Conservation (phyloP, 108 stramenopile species). For the Skeletonema menzelii region DNA sequence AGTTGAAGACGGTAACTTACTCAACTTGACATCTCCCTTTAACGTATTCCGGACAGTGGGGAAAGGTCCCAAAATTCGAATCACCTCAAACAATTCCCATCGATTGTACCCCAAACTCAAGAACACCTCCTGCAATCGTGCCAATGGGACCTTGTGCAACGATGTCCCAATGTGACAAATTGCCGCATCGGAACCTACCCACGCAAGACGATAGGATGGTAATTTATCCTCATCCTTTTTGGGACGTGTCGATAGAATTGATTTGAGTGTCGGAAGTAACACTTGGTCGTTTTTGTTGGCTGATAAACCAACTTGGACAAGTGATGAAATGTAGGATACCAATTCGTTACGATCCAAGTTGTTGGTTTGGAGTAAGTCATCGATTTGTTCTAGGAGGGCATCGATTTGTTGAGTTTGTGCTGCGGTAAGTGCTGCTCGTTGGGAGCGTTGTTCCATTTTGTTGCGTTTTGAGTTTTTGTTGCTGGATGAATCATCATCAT, state of each 20-base stretch:
- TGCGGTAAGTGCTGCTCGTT: background rate
- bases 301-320: slow-evolving; percentile 2
- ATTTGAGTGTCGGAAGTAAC: slow-evolving; percentile 16
- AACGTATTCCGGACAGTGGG: slow-evolving; percentile 85
- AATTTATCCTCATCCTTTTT: slow-evolving; percentile 3
- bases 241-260: slow-evolving; percentile 3
- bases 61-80: slow-evolving; percentile 87
- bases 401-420: slow-evolving; percentile 14
- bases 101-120: slow-evolving; percentile 53
- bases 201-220: slow-evolving; percentile 66
- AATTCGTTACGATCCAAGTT: slow-evolving; percentile 27
- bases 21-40: slow-evolving; percentile 51
- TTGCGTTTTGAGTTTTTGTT: background rate
- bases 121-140: slow-evolving; percentile 82
- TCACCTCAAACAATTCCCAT: slow-evolving; percentile 77
- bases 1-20: background rate
- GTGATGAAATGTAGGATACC: slow-evolving; percentile 18
- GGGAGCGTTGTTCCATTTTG: slow-evolving; percentile 2
- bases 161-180: slow-evolving; percentile 83
- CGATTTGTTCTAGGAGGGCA: slow-evolving; percentile 22
- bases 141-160: slow-evolving; percentile 87
- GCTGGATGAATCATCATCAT: background rate
- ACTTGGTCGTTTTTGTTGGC: slow-evolving; percentile 9
- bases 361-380: slow-evolving; percentile 21
- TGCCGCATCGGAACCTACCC: slow-evolving; percentile 78